Conservation (phyloP, 192 early-diverging fungal genomes). For the Chytriomyces confervae region DNA sequence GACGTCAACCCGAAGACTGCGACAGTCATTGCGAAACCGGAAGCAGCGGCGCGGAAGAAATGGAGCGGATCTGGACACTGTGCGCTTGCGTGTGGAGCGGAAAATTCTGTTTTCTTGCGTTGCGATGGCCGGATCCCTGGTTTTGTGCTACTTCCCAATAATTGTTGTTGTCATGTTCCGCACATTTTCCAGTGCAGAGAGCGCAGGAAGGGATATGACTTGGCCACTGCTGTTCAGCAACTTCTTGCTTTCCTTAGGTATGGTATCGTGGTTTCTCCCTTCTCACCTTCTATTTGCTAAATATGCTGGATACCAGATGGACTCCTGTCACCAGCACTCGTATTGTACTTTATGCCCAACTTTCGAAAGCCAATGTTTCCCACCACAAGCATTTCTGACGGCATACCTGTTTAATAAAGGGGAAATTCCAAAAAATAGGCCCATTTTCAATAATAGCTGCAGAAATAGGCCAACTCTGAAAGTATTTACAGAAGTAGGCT, state of each 20-base stretch:
- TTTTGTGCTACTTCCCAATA: not conserved
- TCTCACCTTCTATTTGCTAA: not conserved
- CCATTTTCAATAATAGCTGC: too few relatives aligned
- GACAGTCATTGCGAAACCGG: too few relatives aligned
- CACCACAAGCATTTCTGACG: too few relatives aligned
- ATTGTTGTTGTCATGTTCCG: not conserved
- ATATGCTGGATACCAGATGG: not conserved
- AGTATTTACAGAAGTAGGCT: too few relatives aligned
- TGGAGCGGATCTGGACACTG: not conserved
- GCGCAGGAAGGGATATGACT: not conserved
- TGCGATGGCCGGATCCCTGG: not conserved
- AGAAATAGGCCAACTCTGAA: too few relatives aligned
- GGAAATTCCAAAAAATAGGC: not conserved
- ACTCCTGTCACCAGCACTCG: not conserved
- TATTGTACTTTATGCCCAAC: conserved; percentile 11
- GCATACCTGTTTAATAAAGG: not conserved
- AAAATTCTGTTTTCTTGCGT: not conserved
- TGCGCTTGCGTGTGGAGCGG: not conserved
- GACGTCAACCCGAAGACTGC: too few relatives aligned
- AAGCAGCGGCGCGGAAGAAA: too few relatives aligned
- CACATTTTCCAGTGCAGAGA: not conserved
- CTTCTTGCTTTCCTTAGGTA: not conserved
- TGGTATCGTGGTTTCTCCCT: not conserved
- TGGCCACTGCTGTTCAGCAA: not conserved
- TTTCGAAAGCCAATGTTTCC: not conserved